A percentile compares a stretch with the other conserved stretches of the same genome.
phyloP scores from a whole-genome alignment of 352 stramenopile species.

The Blastocystis sp. region DNA sequence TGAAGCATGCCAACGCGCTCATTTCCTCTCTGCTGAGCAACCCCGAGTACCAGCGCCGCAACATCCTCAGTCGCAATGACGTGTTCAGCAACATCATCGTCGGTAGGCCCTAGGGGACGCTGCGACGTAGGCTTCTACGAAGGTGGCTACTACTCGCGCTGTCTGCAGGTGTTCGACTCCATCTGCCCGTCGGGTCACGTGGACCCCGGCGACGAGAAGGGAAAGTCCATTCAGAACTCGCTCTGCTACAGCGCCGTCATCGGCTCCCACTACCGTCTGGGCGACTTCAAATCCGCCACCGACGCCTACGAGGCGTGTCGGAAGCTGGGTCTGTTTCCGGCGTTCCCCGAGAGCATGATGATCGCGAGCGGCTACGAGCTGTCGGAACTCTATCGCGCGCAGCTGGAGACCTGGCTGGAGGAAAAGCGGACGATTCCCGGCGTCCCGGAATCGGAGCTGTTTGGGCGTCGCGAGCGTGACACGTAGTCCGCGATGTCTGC shows the following conservation, averaged over 20 bases:
- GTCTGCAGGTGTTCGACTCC: constrained; percentile 19
- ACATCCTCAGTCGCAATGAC: not conserved
- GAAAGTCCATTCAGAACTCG: constrained; percentile 40
- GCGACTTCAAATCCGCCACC: not conserved
- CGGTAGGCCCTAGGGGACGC: not conserved
- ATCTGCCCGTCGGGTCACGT: not conserved
- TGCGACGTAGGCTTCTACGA: constrained; percentile 26
- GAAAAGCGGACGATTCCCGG: not conserved
- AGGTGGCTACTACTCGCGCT: not conserved
- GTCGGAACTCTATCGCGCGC: not conserved
- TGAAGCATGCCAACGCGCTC: not conserved
- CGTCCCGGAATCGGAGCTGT: not conserved
- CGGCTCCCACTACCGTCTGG: not conserved
- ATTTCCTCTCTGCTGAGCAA: not conserved
- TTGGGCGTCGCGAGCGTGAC: not conserved
- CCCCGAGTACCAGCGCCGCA: not conserved
- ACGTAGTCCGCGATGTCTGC: constrained; percentile 8
- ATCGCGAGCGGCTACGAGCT: not conserved
- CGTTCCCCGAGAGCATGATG: constrained; percentile 27
- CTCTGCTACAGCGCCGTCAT: constrained; percentile 50
- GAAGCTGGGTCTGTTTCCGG: constrained; percentile 17
- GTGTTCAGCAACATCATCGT: constrained; percentile 41
- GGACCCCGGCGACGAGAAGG: not conserved
- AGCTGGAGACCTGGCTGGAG: not conserved
- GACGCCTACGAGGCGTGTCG: constrained; percentile 29